phyloP scores from a whole-genome alignment of 1,284 basidiomycete species.

The Caloboletus firmus region DNA sequence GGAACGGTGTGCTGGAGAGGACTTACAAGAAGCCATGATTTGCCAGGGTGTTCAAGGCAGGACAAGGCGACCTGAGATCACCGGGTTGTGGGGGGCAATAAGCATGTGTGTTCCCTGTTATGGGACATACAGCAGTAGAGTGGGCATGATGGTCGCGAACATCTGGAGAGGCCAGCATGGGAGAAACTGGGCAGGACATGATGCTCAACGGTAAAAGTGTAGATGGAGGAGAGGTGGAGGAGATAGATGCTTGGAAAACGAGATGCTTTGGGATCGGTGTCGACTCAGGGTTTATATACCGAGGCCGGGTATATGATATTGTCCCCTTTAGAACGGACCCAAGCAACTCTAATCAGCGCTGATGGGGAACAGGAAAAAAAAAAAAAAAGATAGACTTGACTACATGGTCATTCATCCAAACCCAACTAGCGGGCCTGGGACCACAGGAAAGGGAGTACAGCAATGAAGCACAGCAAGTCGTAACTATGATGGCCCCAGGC shows the following conservation, averaged over 20 bases:
- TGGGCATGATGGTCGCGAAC: constrained; percentile 23
- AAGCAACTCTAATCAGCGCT: background rate
- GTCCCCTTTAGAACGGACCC: background rate
- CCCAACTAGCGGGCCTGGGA: background rate
- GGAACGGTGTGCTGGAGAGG: background rate
- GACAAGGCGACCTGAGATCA: constrained; percentile 46
- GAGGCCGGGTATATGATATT: background rate
- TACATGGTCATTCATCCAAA: background rate
- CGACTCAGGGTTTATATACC: constrained; percentile 20
- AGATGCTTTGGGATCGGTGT: background rate
- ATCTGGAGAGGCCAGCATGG: constrained; percentile 10
- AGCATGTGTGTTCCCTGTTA: constrained; percentile 29
- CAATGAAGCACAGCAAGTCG: constrained; percentile 15
- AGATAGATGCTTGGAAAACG: background rate
- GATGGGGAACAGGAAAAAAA: constrained; percentile 1
- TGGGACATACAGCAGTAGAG: constrained; percentile 20
- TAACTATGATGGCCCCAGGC: background rate
- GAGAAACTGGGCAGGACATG: constrained; percentile 23
- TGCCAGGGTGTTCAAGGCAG: constrained; percentile 50
- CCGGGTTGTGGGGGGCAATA: constrained; percentile 31
- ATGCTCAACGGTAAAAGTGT: background rate
- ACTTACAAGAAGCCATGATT: constrained; percentile 49
- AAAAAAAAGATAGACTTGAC: constrained; percentile 8
- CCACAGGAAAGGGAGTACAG: constrained; percentile 6
- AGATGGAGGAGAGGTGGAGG: background rate